Evolutionary conservation across 2,329 filamentous ascomycete genomes (phyloP).

Genomic region (Pseudogymnoascus sp.): DNA sequence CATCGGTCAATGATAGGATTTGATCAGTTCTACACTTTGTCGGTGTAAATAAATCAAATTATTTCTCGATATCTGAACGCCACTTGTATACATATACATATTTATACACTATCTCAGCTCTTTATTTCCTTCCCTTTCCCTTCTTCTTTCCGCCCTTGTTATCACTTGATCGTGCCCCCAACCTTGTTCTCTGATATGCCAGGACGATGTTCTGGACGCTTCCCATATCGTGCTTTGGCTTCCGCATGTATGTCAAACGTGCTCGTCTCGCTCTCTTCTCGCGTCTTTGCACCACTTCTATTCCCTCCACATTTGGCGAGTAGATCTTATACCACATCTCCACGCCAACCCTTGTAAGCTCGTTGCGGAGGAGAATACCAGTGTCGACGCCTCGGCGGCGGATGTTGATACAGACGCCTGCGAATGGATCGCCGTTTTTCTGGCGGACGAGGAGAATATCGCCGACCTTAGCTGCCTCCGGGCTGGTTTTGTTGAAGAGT

Average conservation of each 20-base stretch:
- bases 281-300: slow-evolving; percentile 85
- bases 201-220: slow-evolving; percentile 73
- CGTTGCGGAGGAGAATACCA: slow-evolving; percentile 74
- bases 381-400: slow-evolving; percentile 83
- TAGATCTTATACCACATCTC: slow-evolving; percentile 99
- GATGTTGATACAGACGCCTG: slow-evolving; percentile 81
- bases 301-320: slow-evolving; percentile 76
- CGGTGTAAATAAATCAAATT: background rate
- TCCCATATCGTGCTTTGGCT: slow-evolving; percentile 79
- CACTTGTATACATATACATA: slow-evolving; percentile 5
- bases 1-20: background rate
- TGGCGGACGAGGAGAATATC: slow-evolving; percentile 88
- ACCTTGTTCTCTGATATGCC: slow-evolving; percentile 50
- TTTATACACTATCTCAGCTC: slow-evolving; percentile 10
- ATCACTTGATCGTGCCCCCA: slow-evolving; percentile 29
- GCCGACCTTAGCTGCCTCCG: slow-evolving; percentile 71
- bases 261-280: slow-evolving; percentile 80
- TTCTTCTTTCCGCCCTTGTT: slow-evolving; percentile 23
- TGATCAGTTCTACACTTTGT: background rate
- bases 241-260: slow-evolving; percentile 81
- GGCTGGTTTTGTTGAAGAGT: slow-evolving; percentile 71
- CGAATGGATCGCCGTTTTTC: slow-evolving; percentile 78
- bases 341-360: slow-evolving; percentile 77
- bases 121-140: slow-evolving; percentile 17
- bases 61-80: background rate